phyloP scores from a whole-genome alignment of 2,329 filamentous ascomycete species.

The Aspergillus sp. region DNA sequence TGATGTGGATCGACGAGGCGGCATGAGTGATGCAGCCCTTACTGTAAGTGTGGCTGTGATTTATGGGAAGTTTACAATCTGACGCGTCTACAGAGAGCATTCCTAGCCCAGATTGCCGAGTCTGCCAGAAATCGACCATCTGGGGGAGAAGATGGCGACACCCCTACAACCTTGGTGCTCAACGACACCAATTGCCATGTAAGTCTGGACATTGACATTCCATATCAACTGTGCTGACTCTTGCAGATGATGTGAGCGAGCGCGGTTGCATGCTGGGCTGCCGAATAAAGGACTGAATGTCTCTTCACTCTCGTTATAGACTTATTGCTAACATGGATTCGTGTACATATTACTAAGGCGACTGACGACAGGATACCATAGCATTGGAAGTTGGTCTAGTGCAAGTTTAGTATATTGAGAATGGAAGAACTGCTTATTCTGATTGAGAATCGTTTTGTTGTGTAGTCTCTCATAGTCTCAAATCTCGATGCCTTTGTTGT shows the following conservation, averaged over 20 bases:
- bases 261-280: no score
- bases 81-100: constrained; percentile 39
- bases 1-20: constrained; percentile 57
- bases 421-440: no score
- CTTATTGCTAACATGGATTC: no score
- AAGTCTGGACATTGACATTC: constrained; percentile 16
- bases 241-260: constrained; percentile 5
- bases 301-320: no score
- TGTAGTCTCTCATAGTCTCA: no score
- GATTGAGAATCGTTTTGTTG: no score
- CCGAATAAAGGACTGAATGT: no score
- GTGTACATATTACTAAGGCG: no score
- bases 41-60: constrained; percentile 42
- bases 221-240: not conserved
- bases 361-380: no score
- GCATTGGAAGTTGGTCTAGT: no score
- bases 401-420: no score
- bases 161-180: constrained; percentile 22
- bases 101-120: constrained; percentile 45
- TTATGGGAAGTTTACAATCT: constrained; percentile 6
- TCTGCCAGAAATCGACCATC: constrained; percentile 34
- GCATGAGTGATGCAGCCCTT: constrained; percentile 56
- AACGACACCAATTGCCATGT: constrained; percentile 47
- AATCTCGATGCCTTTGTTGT: not conserved
- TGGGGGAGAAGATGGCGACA: constrained; percentile 8